Conservation (phyloP, 2,329 filamentous ascomycete species). For the Pseudogymnoascus sp. region DNA sequence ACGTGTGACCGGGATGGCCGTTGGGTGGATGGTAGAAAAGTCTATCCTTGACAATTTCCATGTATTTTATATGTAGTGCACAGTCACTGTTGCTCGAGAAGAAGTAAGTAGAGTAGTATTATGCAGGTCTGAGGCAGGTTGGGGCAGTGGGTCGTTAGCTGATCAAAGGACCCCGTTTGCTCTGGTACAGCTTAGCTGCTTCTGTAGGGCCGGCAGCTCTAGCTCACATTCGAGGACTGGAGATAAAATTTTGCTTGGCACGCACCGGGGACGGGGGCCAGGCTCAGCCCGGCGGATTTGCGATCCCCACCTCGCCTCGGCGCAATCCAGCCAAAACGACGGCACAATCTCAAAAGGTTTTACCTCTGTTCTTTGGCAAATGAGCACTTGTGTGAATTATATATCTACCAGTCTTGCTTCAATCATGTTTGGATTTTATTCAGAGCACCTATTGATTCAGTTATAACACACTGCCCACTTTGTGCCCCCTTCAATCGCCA, state of each 20-base stretch:
- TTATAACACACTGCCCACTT: not conserved
- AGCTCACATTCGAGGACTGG: not conserved
- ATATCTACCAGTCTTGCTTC: not conserved
- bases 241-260: not conserved
- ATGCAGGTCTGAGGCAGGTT: conserved; percentile 4
- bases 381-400: not conserved
- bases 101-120: not conserved
- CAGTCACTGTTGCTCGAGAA: not conserved
- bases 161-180: not conserved
- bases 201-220: not conserved
- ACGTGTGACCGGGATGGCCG: not conserved
- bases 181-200: not conserved
- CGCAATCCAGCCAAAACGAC: not conserved
- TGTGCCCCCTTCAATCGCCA: not conserved
- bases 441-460: not conserved
- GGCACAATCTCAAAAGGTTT: not conserved
- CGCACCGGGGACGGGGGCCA: not conserved
- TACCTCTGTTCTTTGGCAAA: not conserved
- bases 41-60: not conserved
- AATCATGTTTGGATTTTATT: not conserved
- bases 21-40: not conserved
- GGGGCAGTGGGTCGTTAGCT: not conserved
- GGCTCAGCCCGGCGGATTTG: not conserved
- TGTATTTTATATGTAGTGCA: not conserved
- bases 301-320: not conserved